These are phyloP conservation scores for Colletotrichum tanaceti DNA, from an alignment of 2,329 filamentous ascomycete species.

Conservation along the genomic window DNA sequence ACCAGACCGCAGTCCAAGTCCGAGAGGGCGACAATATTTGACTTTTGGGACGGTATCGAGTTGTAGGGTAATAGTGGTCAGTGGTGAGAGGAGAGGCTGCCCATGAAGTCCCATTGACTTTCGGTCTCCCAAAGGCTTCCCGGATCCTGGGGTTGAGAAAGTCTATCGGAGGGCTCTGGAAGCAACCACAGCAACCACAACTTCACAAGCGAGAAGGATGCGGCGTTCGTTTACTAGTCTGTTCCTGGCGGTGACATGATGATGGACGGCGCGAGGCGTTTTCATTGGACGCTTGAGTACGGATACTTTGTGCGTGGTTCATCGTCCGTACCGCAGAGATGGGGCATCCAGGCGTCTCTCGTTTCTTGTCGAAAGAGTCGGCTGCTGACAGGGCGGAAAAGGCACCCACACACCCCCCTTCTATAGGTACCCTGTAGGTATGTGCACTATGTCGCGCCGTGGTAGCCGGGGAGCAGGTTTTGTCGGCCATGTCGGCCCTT, in stretches of 20 bases:
- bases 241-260: constrained; percentile 29
- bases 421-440: too few species aligned
- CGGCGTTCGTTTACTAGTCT: constrained; percentile 24
- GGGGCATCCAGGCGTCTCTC: background rate
- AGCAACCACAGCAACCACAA: constrained; percentile 12
- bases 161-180: constrained; percentile 20
- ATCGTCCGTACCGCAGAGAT: background rate
- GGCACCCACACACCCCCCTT: background rate
- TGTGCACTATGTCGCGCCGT: constrained; percentile 19
- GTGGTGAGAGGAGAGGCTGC: constrained; percentile 22
- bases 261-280: constrained; percentile 23
- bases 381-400: constrained; percentile 21
- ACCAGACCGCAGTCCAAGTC: constrained; percentile 8
- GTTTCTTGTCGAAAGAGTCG: background rate
- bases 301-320: too few species aligned
- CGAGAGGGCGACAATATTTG: background rate
- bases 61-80: background rate
- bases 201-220: constrained; percentile 34
- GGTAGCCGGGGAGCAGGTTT: constrained; percentile 22
- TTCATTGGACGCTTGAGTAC: constrained; percentile 3
- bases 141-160: constrained; percentile 17
- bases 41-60: background rate
- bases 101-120: constrained; percentile 7
- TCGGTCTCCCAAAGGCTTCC: constrained; percentile 14
- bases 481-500: constrained; percentile 32